Evolutionary conservation across 2,329 filamentous ascomycete genomes (phyloP), one percentile per base, ranked within the genome.

Genomic region (Didymella glomerata): DNA sequence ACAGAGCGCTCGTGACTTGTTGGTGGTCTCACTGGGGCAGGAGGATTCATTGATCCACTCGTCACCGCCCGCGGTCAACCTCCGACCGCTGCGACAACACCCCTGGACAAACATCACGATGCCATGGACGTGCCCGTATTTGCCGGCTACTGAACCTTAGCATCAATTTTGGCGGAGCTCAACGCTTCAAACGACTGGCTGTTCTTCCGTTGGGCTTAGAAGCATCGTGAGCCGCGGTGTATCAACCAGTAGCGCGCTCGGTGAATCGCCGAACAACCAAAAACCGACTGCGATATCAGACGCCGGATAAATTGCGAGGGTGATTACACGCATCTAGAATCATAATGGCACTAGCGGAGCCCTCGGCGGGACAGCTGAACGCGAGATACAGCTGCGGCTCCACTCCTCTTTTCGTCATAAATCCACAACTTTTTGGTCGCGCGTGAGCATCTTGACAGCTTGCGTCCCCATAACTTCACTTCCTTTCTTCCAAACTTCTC

Each of bases 11-110:
- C 49, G 85, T 91, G 28, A 83, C 81, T 45, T 92, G 90, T 68
- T 91, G 89, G 89, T 86, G 88, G 84, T 88, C 86, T 7, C 78
- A 90, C 2, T 91, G 82, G 81, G 80, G 69, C 36, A 77, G 79
- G 60, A 57, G 61, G 59, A 61, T 55, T 45, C 54, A 48, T 45
- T 60, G 62, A 59, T 51, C 50, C 56, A 59, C 51, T 47, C 28
- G 58, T 56, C 61, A 63, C 60, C 61, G 65, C 57, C 54, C 40
- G 32, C 57, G 53, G 52, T 34, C 30, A 54, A 54, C 50, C 40
- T 50, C 50, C 56, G 56, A 54, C 36, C 27, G n/a, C 27, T 49
- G 50, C 30, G 18, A 50, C 38, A 18, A 34, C 25, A 30, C 24
- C n/a, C 48, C 27, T 49, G 50, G 20, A n/a, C 25, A 20, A 41